A percentile compares a stretch with the other conserved stretches of the same genome.
Evolutionary conservation across 176 grass and related monocot species (phyloP).

Genomic region (Triticum urartu): DNA sequence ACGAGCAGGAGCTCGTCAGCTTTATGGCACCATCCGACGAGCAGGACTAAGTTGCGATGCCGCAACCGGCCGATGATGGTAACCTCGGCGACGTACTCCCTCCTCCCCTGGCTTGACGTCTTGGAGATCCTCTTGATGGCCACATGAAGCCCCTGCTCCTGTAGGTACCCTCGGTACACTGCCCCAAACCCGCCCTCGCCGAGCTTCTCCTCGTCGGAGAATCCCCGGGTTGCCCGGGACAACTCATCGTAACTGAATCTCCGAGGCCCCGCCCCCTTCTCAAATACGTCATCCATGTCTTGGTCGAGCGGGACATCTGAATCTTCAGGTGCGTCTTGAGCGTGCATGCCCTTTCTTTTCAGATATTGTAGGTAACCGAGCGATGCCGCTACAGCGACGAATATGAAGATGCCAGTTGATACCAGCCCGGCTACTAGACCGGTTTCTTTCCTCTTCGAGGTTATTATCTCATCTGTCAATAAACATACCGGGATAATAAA

Average conservation of each 20-base stretch:
- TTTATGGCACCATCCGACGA: neutral
- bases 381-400: neutral
- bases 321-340: too few species aligned
- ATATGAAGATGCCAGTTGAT: neutral
- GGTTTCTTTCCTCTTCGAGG: neutral
- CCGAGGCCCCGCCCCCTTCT: neutral
- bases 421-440: neutral
- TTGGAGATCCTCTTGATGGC: constrained; percentile 8
- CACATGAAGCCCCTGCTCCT: neutral
- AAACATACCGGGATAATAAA: too few species aligned
- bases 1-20: neutral
- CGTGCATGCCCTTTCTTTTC: neutral
- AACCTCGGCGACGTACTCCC: constrained; percentile 3
- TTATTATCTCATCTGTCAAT: neutral
- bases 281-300: neutral
- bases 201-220: constrained; percentile 6
- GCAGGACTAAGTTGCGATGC: neutral
- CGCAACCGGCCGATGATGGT: constrained; percentile 4
- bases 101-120: neutral
- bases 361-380: neutral
- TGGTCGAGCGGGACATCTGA: neutral
- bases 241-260: neutral
- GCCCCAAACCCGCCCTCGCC: constrained; percentile 1
- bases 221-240: neutral
- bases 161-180: neutral